Base-by-base conservation (phyloP, 257 asterid species). In the Petrea volubilis region DNA sequence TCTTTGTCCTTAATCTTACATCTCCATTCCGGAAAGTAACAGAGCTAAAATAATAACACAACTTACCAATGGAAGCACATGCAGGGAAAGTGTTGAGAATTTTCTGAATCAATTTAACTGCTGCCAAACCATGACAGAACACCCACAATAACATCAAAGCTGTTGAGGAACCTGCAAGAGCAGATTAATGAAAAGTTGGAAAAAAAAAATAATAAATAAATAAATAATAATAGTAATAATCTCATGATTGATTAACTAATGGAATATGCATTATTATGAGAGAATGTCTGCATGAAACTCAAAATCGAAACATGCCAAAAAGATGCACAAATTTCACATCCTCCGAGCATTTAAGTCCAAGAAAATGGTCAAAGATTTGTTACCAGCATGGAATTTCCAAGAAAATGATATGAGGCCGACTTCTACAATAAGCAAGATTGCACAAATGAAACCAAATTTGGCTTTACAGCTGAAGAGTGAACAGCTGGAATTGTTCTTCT, bases 21-120 rank as follows among this genome's bases (percentile, higher is more conserved):
- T 51, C 61, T 47, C 77, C 20, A 14, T 43, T 60, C 40, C 52
- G 33, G 58, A 58, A 44, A 18, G 58, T 70, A 50, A 50, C 38
- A 59, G 36, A 73, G 74, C 23, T 27, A 33, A 70, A 77, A 27
- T 21, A 69, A 64, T 47, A 56, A 70, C 41, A 77, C 53, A 78
- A 84, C 85, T 49, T 80, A 90, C 99, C 99, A 76, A 90, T 86
- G 72, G 99, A 90, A 80, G 92, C 88, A 62, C 99, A 95, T 67
- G 90, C 90, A n/a, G 98, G 98, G 79, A 92, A 95, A 41, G 82
- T 81, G 65, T 50, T 77, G 68, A 95, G 96, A 53, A 90, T 79
- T 33, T 80, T 83, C 84, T 84, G 87, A 75, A 92, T 87, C 71
- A 95, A 75, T 55, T 72, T 60, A 29, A 83, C 82, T 13, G 97